Evolutionary conservation across 176 grass and related monocot species (phyloP).

Genomic region (Coix lacrymajobi): DNA sequence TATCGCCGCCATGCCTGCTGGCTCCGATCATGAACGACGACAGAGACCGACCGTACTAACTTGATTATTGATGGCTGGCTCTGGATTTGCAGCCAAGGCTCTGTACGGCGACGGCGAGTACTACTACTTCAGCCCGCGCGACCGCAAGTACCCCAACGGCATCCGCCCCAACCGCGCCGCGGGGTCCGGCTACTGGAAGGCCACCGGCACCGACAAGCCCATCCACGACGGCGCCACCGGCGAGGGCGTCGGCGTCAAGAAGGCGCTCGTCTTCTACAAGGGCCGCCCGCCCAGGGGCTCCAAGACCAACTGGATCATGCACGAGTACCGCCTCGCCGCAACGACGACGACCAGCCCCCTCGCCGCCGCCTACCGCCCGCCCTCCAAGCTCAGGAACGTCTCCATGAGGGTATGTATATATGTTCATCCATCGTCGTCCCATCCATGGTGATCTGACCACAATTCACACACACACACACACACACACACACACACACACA

Average conservation of each 20-base stretch:
- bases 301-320: conserved; percentile 98
- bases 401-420: conserved; percentile 79
- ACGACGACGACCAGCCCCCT: neutral
- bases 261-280: conserved; percentile 91
- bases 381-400: conserved; percentile 53
- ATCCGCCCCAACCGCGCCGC: conserved; percentile 84
- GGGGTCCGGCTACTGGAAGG: conserved; percentile 95
- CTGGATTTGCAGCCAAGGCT: conserved; percentile 70
- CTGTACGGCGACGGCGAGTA: conserved; percentile 75
- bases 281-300: conserved; percentile 72
- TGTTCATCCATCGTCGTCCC: no score
- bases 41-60: no score
- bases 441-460: no score
- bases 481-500: no score
- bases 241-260: conserved; percentile 74
- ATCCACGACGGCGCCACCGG: conserved; percentile 48
- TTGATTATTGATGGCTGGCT: no score
- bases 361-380: conserved; percentile 33
- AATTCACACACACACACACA: no score
- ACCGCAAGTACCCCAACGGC: conserved; percentile 94
- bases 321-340: conserved; percentile 80
- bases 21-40: no score
- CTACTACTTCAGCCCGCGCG: conserved; percentile 95
- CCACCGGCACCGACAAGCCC: conserved; percentile 92
- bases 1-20: no score